Percentiles rank a stretch among this genome's conserved stretches.
These are phyloP conservation scores for Vicia villosa DNA, from an alignment of 306 rosid genomes.

Conservation along the genomic window DNA sequence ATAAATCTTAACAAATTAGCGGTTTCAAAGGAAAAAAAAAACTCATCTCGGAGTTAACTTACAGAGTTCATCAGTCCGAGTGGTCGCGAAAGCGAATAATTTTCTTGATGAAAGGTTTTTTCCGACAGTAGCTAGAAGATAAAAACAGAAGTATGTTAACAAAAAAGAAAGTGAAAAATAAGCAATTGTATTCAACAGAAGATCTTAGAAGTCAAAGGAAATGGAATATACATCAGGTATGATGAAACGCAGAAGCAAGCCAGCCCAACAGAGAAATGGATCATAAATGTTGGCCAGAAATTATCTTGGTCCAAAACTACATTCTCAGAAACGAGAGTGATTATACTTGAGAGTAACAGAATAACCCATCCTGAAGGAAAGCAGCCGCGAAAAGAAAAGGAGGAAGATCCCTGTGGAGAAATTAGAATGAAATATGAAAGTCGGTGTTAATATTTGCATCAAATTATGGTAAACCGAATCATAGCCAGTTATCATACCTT, in stretches of 20 bases:
- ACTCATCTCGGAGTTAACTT: constrained; percentile 32
- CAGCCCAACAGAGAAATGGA: constrained; percentile 73
- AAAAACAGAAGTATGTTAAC: not conserved
- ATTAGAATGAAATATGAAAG: constrained; percentile 15
- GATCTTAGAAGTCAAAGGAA: constrained; percentile 7
- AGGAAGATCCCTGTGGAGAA: constrained; percentile 63
- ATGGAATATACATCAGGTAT: constrained; percentile 60
- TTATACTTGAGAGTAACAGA: constrained; percentile 64
- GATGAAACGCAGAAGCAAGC: constrained; percentile 77
- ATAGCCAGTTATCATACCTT: constrained; percentile 58
- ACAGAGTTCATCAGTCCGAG: constrained; percentile 55
- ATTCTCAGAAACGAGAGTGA: constrained; percentile 75
- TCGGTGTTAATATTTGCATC: constrained; percentile 21
- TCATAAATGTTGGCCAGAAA: constrained; percentile 66
- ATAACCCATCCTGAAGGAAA: constrained; percentile 83
- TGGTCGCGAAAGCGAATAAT: constrained; percentile 68
- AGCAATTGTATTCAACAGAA: constrained; percentile 23
- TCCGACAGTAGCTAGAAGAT: constrained; percentile 57
- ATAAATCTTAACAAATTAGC: constrained; percentile 19
- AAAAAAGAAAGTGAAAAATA: constrained; percentile 9
- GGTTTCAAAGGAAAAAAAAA: constrained; percentile 20
- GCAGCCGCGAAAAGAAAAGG: constrained; percentile 74
- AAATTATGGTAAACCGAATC: constrained; percentile 21
- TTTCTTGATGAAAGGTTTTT: constrained; percentile 71
- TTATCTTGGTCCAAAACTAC: constrained; percentile 67